These are phyloP conservation scores for Agrocybe praecox DNA, from an alignment of 768 basidiomycete species.

Conservation along the genomic window DNA sequence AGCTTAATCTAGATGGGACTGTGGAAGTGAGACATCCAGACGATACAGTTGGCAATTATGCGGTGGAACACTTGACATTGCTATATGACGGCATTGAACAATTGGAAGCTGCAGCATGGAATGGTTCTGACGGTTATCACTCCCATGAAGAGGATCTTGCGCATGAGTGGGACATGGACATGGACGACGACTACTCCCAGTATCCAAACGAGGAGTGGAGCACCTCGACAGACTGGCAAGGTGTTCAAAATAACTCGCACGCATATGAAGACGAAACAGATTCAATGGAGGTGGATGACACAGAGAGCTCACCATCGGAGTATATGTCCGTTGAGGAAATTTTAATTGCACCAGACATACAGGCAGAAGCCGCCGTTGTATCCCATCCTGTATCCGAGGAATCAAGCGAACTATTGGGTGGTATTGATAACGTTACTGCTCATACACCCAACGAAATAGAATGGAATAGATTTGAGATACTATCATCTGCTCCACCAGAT, in stretches of 20 bases:
- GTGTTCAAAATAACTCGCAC: not conserved
- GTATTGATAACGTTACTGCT: not conserved
- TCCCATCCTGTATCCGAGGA: not conserved
- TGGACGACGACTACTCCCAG: slow-evolving; percentile 50
- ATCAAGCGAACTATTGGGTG: not conserved
- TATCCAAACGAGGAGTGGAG: slow-evolving; percentile 44
- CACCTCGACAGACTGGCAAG: not conserved
- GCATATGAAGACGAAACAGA: slow-evolving; percentile 14
- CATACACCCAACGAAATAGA: slow-evolving; percentile 36
- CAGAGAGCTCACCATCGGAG: not conserved
- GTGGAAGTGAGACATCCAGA: slow-evolving; percentile 76
- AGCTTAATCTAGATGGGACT: slow-evolving; percentile 78
- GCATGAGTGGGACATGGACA: slow-evolving; percentile 45
- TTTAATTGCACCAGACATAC: not conserved
- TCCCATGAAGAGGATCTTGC: slow-evolving; percentile 38
- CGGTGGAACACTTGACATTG: slow-evolving; percentile 70
- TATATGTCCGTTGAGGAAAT: not conserved
- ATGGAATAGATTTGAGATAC: slow-evolving; percentile 85
- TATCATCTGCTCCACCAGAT: slow-evolving; percentile 75
- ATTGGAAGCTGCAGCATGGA: slow-evolving; percentile 71
- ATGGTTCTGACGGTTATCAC: slow-evolving; percentile 43
- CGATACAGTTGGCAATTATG: slow-evolving; percentile 47
- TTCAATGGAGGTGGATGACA: slow-evolving; percentile 15
- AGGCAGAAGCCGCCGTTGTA: not conserved
- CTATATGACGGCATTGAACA: slow-evolving; percentile 84